Conservation (phyloP, 2,329 filamentous ascomycete genomes). For the Neonectria coccinea region DNA sequence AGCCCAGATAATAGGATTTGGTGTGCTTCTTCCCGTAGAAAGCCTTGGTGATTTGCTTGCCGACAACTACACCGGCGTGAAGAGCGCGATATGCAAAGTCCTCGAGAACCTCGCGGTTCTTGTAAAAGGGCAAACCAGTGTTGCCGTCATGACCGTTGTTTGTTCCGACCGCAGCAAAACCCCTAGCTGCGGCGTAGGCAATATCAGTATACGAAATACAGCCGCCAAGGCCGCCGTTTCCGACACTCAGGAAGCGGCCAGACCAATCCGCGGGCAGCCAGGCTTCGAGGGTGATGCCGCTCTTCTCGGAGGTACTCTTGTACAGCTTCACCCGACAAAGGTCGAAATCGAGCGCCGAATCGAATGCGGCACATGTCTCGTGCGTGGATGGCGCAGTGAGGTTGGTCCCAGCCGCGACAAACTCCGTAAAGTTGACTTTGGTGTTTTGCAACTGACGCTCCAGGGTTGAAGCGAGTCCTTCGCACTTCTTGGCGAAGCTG, state of each 20-base stretch:
- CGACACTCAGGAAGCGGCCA: slow-evolving; percentile 58
- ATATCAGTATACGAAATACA: slow-evolving; percentile 62
- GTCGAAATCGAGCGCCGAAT: slow-evolving; percentile 36
- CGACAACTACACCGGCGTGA: slow-evolving; percentile 61
- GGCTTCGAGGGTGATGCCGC: slow-evolving; percentile 59
- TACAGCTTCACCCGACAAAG: slow-evolving; percentile 36
- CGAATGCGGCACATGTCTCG: slow-evolving; percentile 49
- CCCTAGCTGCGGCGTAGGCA: slow-evolving; percentile 56
- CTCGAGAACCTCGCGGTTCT: slow-evolving; percentile 51
- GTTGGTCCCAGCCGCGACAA: slow-evolving; percentile 21
- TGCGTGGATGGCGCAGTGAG: slow-evolving; percentile 50
- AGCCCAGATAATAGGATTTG: slow-evolving; percentile 68
- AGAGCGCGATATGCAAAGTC: slow-evolving; percentile 53
- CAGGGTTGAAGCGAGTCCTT: slow-evolving; percentile 3
- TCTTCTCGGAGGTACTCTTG: slow-evolving; percentile 51
- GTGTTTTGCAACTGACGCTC: slow-evolving; percentile 13
- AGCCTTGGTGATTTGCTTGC: slow-evolving; percentile 59
- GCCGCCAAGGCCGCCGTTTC: slow-evolving; percentile 62
- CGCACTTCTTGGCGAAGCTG: slow-evolving; percentile 19
- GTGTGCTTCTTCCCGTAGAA: slow-evolving; percentile 58
- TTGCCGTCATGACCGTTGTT: slow-evolving; percentile 65
- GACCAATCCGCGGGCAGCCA: slow-evolving; percentile 62
- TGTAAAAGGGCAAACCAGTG: slow-evolving; percentile 45
- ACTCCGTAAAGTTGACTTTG: slow-evolving; percentile 20
- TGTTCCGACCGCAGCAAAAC: slow-evolving; percentile 61